These are phyloP conservation scores for Paraconiothyrium brasiliense DNA, from an alignment of 2,329 filamentous ascomycete species.

Conservation along the genomic window DNA sequence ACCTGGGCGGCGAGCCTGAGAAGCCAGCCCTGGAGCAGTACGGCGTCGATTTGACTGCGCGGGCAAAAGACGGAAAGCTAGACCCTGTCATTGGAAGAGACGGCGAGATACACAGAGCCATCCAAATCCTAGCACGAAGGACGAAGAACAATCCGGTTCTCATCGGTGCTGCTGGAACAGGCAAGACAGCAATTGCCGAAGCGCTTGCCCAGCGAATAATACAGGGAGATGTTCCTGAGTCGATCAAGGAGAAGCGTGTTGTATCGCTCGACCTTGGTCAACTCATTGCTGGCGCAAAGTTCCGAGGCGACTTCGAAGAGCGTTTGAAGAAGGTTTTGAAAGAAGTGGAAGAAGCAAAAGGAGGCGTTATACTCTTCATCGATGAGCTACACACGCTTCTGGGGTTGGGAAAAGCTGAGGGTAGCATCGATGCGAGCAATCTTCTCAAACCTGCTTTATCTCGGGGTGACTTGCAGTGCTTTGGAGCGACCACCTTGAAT, in stretches of 20 bases:
- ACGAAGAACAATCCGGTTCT: conserved; percentile 97
- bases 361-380: conserved; percentile 91
- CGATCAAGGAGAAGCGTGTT: conserved; percentile 92
- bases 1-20: conserved; percentile 77
- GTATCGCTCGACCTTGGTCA: conserved; percentile 88
- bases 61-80: conserved; percentile 86
- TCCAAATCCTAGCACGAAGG: conserved; percentile 88
- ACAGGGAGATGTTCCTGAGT: conserved; percentile 91
- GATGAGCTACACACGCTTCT: conserved; percentile 93
- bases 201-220: conserved; percentile 91
- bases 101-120: conserved; percentile 89
- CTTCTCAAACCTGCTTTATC: conserved; percentile 93
- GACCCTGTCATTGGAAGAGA: conserved; percentile 97
- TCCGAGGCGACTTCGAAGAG: conserved; percentile 95
- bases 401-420: conserved; percentile 92
- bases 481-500: conserved; percentile 89
- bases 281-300: conserved; percentile 95
- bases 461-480: conserved; percentile 91
- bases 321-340: conserved; percentile 88
- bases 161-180: conserved; percentile 90
- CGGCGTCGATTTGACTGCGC: conserved; percentile 87
- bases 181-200: conserved; percentile 93
- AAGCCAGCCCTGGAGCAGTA: conserved; percentile 92
- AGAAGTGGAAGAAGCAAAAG: conserved; percentile 89
- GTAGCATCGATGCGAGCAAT: conserved; percentile 95